Evolutionary conservation across 1,139 yeast species (phyloP).

Genomic region (Kurtzmaniella quercitrusa): DNA sequence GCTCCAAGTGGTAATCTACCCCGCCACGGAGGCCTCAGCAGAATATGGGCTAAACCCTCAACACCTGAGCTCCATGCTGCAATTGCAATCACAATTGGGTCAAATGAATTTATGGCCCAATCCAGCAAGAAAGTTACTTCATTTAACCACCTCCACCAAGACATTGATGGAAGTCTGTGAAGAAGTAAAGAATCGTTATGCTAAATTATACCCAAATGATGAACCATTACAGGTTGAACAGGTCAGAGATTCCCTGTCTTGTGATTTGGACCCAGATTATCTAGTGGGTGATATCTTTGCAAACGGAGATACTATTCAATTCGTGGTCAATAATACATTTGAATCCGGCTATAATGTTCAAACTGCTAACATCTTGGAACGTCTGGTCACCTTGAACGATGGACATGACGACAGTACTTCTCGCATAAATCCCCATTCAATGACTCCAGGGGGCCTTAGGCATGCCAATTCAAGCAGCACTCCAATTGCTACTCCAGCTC

Average conservation of each 20-base stretch:
- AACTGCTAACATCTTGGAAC: neutral
- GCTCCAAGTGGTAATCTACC: constrained; percentile 7
- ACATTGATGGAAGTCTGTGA: constrained; percentile 43
- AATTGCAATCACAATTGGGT: neutral
- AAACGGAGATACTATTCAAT: constrained; percentile 51
- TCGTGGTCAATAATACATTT: constrained; percentile 44
- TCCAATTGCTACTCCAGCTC: constrained; percentile 20
- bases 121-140: constrained; percentile 49
- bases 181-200: constrained; percentile 49
- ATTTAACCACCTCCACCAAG: constrained; percentile 47
- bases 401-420: neutral
- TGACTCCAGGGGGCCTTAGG: neutral
- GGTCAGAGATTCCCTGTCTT: constrained; percentile 59
- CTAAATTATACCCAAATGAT: constrained; percentile 61
- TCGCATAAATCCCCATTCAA: neutral
- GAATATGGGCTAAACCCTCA: neutral
- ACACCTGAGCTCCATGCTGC: neutral
- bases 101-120: neutral
- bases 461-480: constrained; percentile 11
- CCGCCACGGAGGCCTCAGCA: neutral
- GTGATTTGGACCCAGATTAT: constrained; percentile 79
- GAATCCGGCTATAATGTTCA: neutral
- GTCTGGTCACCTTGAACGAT: neutral
- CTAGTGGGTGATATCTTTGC: constrained; percentile 57
- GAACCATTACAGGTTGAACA: constrained; percentile 48